A percentile compares a stretch with the other conserved stretches of the same genome.
These are phyloP conservation scores for Hymenoscyphus scutula DNA, from an alignment of 2,329 filamentous ascomycete genomes.

Conservation along the genomic window DNA sequence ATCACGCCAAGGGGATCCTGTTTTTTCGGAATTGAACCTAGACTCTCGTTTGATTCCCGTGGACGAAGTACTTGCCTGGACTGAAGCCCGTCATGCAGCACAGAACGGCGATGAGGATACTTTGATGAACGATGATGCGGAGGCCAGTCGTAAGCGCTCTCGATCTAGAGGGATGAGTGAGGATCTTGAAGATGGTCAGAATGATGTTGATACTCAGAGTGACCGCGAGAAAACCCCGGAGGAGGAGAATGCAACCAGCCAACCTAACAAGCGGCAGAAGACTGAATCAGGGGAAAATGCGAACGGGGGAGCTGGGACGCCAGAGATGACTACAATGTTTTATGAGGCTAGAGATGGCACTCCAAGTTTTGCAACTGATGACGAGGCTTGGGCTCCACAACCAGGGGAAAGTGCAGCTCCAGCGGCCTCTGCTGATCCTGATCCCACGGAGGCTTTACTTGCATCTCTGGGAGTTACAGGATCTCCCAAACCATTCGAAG, in stretches of 20 bases:
- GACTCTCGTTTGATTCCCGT: constrained; percentile 30
- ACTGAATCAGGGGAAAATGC: constrained; percentile 14
- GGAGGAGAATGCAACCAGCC: constrained; percentile 8
- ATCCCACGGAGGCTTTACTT: constrained; percentile 35
- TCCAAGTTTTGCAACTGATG: constrained; percentile 25
- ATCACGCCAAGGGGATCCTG: constrained; percentile 44
- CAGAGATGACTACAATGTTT: constrained; percentile 18
- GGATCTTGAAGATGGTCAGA: constrained; percentile 17
- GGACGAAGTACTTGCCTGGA: constrained; percentile 28
- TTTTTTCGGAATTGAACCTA: constrained; percentile 37
- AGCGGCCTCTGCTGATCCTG: constrained; percentile 22
- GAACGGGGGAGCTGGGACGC: constrained; percentile 8
- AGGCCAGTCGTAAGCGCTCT: constrained; percentile 28
- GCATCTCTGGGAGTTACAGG: constrained; percentile 39
- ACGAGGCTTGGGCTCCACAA: constrained; percentile 36
- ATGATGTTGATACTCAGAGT: constrained; percentile 21
- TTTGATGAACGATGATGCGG: neutral
- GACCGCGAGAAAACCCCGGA: constrained; percentile 15
- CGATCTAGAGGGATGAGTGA: constrained; percentile 21
- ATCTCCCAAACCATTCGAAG: constrained; percentile 34
- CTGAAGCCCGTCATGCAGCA: constrained; percentile 23
- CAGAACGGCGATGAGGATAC: constrained; percentile 8
- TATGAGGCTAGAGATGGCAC: constrained; percentile 24
- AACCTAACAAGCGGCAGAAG: constrained; percentile 30
- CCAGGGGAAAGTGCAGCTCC: constrained; percentile 31